These are phyloP conservation scores for Pholiota conissans DNA, from an alignment of 768 basidiomycete genomes.

Conservation along the genomic window DNA sequence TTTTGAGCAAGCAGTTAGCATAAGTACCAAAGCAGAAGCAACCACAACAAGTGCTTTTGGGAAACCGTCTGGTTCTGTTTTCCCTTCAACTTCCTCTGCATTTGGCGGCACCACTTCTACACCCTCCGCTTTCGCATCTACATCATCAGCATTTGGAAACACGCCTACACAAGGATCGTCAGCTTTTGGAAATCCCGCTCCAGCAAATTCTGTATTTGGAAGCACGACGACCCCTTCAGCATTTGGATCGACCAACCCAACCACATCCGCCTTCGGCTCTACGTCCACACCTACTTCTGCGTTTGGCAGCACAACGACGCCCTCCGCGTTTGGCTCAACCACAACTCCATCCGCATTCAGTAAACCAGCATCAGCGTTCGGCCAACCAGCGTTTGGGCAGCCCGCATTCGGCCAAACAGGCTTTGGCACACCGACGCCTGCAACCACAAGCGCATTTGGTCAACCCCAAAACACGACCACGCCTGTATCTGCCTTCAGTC, in stretches of 20 bases:
- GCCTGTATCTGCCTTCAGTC: conserved; percentile 33
- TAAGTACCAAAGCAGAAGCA: conserved; percentile 26
- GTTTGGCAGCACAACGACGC: conserved; percentile 5
- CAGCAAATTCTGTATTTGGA: not conserved
- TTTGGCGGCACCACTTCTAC: conserved; percentile 10
- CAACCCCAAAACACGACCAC: conserved; percentile 28
- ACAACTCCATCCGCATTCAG: conserved; percentile 7
- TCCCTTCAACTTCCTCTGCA: conserved; percentile 9
- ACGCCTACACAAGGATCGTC: conserved; percentile 27
- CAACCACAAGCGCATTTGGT: conserved; percentile 31
- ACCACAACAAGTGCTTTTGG: conserved; percentile 29
- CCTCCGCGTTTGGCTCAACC: conserved; percentile 1
- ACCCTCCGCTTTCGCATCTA: conserved; percentile 37
- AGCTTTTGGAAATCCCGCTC: conserved; percentile 25
- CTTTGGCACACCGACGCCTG: conserved; percentile 8
- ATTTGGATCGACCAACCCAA: conserved; percentile 7
- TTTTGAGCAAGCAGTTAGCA: conserved; percentile 52
- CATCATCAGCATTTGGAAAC: conserved; percentile 39
- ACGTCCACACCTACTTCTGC: conserved; percentile 24
- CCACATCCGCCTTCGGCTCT: conserved; percentile 31
- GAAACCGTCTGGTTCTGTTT: conserved; percentile 5
- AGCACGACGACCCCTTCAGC: not conserved
- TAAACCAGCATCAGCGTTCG: conserved; percentile 14
- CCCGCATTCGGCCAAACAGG: conserved; percentile 29
- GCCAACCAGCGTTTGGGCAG: conserved; percentile 25